These are phyloP conservation scores for Trichosporon sp. DNA, from an alignment of 1,284 basidiomycete genomes.

Conservation along the genomic window DNA sequence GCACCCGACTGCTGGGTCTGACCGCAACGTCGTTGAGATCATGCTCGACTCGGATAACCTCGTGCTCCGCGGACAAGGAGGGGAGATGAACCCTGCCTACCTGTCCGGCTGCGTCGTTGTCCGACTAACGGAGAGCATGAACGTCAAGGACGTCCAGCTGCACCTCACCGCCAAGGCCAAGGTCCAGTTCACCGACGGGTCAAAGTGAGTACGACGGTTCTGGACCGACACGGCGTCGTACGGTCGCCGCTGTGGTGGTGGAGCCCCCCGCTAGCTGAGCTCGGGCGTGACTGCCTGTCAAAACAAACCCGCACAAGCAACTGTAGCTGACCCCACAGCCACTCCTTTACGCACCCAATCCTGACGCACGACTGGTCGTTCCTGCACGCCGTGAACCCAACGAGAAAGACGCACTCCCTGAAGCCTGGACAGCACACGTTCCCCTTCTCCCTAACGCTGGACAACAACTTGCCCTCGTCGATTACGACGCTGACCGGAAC, in stretches of 20 bases:
- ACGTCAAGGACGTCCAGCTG: conserved; percentile 79
- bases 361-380: conserved; percentile 74
- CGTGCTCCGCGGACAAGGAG: conserved; percentile 68
- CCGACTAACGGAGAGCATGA: conserved; percentile 69
- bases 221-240: too few relatives aligned
- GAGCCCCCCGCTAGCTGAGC: too few relatives aligned
- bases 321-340: conserved; percentile 29
- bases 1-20: background rate
- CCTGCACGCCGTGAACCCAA: conserved; percentile 57
- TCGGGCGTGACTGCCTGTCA: too few relatives aligned
- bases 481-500: conserved; percentile 56
- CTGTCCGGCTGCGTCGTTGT: conserved; percentile 66
- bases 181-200: conserved; percentile 59
- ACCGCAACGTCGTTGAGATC: conserved; percentile 58
- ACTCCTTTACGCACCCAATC: conserved; percentile 58
- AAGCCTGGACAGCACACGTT: conserved; percentile 62
- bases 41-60: conserved; percentile 64
- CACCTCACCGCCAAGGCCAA: conserved; percentile 75
- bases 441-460: conserved; percentile 71
- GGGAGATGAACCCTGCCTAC: conserved; percentile 69
- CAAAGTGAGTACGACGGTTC: conserved; percentile 60
- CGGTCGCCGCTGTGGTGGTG: too few relatives aligned
- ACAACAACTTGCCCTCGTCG: conserved; percentile 73
- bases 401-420: conserved; percentile 72
- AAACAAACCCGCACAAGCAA: too few relatives aligned